Evolutionary conservation across 108 stramenopile species (phyloP).

Genomic region (Nitzschia inconspicua): DNA sequence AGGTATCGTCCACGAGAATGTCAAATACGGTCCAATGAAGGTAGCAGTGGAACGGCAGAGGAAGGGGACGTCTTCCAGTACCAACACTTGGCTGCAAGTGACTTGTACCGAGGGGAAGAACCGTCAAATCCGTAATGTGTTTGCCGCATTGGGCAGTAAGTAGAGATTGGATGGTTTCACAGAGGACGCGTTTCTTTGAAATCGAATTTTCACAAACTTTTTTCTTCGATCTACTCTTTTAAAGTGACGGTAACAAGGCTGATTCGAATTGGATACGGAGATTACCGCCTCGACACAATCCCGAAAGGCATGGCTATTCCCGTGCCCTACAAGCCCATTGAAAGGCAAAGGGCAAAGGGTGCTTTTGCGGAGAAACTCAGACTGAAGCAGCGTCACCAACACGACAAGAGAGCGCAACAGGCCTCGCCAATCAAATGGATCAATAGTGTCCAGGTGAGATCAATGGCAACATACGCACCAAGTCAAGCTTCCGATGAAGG

Average conservation of each 20-base stretch:
- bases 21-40: conserved; percentile 55
- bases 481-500: conserved; percentile 16
- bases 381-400: neutral
- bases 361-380: conserved; percentile 1
- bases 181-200: neutral
- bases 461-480: conserved; percentile 5
- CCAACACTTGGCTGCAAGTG: conserved; percentile 61
- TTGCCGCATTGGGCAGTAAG: conserved; percentile 55
- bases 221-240: neutral
- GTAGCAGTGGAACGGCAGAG: conserved; percentile 45
- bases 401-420: neutral
- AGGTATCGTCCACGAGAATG: conserved; percentile 16
- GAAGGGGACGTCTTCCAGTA: conserved; percentile 1
- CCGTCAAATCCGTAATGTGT: conserved; percentile 72
- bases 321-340: conserved; percentile 49
- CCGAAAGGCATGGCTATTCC: conserved; percentile 72
- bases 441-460: conserved; percentile 12
- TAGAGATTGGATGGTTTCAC: neutral
- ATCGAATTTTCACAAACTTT: neutral
- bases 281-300: conserved; percentile 77
- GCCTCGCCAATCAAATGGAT: conserved; percentile 6
- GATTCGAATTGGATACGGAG: conserved; percentile 71
- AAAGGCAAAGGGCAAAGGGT: conserved; percentile 31
- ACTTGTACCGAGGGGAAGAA: conserved; percentile 54
- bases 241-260: conserved; percentile 67